Conservation (phyloP, 805 yeast genomes). For the Metschnikowia gelsemii region DNA sequence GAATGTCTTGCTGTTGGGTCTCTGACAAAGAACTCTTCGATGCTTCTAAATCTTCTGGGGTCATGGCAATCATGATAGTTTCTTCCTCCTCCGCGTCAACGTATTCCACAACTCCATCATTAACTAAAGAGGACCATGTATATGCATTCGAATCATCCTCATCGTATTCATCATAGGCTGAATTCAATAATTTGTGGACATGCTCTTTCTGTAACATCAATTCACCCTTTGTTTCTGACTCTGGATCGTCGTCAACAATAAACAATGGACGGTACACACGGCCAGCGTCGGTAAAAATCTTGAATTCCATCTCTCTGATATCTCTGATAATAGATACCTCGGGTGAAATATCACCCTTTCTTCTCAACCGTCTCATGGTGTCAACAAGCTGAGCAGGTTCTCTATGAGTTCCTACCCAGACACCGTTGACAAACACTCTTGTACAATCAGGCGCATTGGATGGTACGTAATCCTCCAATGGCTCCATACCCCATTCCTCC, state of each 20-base stretch:
- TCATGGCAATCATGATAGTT: slow-evolving; percentile 97
- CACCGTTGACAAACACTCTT: slow-evolving; percentile 95
- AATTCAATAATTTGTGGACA: slow-evolving; percentile 62
- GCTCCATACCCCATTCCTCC: slow-evolving; percentile 99
- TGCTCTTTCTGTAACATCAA: slow-evolving; percentile 84
- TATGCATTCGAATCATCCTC: slow-evolving; percentile 50
- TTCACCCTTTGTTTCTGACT: slow-evolving; percentile 68
- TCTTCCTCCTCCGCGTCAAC: slow-evolving; percentile 99
- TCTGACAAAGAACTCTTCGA: slow-evolving; percentile 44
- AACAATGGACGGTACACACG: slow-evolving; percentile 96
- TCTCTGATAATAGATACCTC: slow-evolving; percentile 97
- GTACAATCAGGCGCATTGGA: slow-evolving; percentile 88
- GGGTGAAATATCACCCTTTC: slow-evolving; percentile 92
- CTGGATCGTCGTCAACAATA: slow-evolving; percentile 83
- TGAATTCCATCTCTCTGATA: slow-evolving; percentile 93
- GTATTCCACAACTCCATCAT: slow-evolving; percentile 89
- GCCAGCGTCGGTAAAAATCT: slow-evolving; percentile 97
- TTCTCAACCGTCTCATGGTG: slow-evolving; percentile 85
- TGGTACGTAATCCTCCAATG: slow-evolving; percentile 92
- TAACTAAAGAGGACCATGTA: slow-evolving; percentile 83
- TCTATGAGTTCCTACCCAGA: slow-evolving; percentile 98
- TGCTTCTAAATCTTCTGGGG: slow-evolving; percentile 91
- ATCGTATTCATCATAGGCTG: slow-evolving; percentile 62
- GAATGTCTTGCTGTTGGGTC: slow-evolving; percentile 43
- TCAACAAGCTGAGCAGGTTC: slow-evolving; percentile 91